Percentiles rank a stretch among this genome's conserved stretches.
Evolutionary conservation across 345 rosid species (phyloP).

Genomic region (Rubroshorea leprosula): DNA sequence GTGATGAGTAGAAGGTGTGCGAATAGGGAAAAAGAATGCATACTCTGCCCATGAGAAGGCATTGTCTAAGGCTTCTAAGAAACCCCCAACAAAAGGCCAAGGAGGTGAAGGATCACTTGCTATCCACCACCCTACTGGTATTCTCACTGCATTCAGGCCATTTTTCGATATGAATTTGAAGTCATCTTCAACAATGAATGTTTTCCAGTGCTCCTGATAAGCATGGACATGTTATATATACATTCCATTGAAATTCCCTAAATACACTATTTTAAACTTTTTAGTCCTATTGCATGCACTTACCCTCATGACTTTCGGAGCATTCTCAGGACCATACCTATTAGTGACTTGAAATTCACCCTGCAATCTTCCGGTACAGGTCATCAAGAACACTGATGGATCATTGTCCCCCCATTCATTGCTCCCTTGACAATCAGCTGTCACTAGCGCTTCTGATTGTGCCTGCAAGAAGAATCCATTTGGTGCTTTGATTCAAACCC

Average conservation of each 20-base stretch:
- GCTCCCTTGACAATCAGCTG: conserved; percentile 34
- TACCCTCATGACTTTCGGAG: conserved; percentile 43
- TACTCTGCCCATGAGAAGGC: conserved; percentile 61
- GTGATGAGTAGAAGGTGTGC: too few species aligned
- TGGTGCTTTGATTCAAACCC: conserved; percentile 43
- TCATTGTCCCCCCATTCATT: conserved; percentile 38
- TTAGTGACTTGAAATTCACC: conserved; percentile 66
- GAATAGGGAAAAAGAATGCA: too few species aligned
- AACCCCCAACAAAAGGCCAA: conserved; percentile 48
- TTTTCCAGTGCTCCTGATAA: conserved; percentile 52
- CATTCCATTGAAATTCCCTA: too few species aligned
- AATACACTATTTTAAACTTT: too few species aligned
- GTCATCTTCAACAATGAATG: conserved; percentile 52
- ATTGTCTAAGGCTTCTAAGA: conserved; percentile 42
- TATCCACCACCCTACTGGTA: conserved; percentile 71
- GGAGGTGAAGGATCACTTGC: conserved; percentile 52
- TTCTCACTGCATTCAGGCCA: conserved; percentile 47
- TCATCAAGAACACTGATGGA: conserved; percentile 42
- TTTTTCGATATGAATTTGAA: conserved; percentile 44
- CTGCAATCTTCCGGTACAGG: conserved; percentile 6
- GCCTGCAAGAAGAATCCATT: conserved; percentile 43
- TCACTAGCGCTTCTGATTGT: conserved; percentile 39
- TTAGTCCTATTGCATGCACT: conserved; percentile 1
- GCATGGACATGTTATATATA: not conserved
- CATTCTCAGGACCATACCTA: conserved; percentile 46